Evolutionary conservation across 192 early-diverging fungal genomes (phyloP).

Genomic region (Oehlia diaphana): DNA sequence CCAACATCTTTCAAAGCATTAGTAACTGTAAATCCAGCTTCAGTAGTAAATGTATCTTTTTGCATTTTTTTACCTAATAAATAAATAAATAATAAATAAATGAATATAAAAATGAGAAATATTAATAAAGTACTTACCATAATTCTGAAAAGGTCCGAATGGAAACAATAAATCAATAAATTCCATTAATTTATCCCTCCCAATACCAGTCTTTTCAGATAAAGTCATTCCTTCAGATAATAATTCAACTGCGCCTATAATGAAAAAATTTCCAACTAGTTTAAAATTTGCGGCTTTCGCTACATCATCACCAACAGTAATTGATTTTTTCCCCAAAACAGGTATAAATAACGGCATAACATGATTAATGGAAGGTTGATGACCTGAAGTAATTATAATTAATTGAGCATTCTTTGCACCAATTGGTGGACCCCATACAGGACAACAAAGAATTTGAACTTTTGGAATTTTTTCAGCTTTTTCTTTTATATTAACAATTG

Average conservation of each 20-base stretch:
- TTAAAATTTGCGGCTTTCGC: constrained; percentile 54
- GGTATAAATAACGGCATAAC: constrained; percentile 44
- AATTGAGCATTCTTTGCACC: constrained; percentile 50
- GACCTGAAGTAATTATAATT: constrained; percentile 53
- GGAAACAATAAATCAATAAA: constrained; percentile 57
- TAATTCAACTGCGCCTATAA: constrained; percentile 55
- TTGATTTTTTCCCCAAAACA: constrained; percentile 45
- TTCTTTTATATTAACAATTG: constrained; percentile 35
- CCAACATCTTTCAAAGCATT: constrained; percentile 48
- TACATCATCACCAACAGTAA: constrained; percentile 52
- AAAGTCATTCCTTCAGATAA: constrained; percentile 65
- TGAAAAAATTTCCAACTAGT: constrained; percentile 69
- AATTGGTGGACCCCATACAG: constrained; percentile 56
- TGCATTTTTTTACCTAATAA: constrained; percentile 34
- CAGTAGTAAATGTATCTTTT: constrained; percentile 36
- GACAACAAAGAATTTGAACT: constrained; percentile 45
- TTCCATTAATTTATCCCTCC: constrained; percentile 50
- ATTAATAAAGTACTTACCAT: constrained; percentile 33
- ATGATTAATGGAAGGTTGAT: constrained; percentile 41
- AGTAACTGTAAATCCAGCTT: constrained; percentile 41
- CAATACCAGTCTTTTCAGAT: constrained; percentile 51
- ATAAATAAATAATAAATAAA: neutral
- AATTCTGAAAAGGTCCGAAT: constrained; percentile 42
- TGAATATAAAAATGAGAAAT: neutral
- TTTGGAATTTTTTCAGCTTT: constrained; percentile 29